Evolutionary conservation across 129 eudicot genomes (phyloP).

Genomic region (Chrysanthemum lavandulifolium): DNA sequence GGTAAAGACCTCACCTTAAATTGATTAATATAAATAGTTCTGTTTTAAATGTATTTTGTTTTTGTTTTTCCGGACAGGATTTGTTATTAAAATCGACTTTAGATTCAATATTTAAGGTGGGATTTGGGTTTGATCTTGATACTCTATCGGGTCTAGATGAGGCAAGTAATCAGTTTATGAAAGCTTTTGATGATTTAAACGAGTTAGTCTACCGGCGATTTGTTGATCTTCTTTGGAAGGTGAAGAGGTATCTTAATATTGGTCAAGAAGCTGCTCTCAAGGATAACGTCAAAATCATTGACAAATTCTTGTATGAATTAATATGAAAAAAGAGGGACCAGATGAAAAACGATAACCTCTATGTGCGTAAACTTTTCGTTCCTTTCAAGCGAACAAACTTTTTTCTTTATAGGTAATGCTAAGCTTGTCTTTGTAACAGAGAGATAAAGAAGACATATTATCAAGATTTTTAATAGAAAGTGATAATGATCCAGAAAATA

Average conservation of each 20-base stretch:
- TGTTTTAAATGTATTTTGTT: background rate
- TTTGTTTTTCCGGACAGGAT: slow-evolving; percentile 1
- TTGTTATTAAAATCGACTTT: background rate
- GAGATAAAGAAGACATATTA: background rate
- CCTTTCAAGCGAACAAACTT: background rate
- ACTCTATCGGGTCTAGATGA: slow-evolving; percentile 4
- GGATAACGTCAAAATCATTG: slow-evolving; percentile 38
- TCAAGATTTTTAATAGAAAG: slow-evolving; percentile 5
- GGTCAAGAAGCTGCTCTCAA: slow-evolving; percentile 14
- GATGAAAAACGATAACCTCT: slow-evolving; percentile 32
- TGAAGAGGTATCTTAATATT: slow-evolving; percentile 4
- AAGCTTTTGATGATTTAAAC: slow-evolving; percentile 4
- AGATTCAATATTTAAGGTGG: slow-evolving; percentile 1
- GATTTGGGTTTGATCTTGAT: slow-evolving; percentile 14
- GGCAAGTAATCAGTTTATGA: background rate
- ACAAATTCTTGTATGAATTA: slow-evolving; percentile 38
- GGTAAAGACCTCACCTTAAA: slow-evolving; percentile 20
- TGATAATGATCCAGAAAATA: background rate
- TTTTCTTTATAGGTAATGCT: background rate
- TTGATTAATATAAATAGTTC: background rate
- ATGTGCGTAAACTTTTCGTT: slow-evolving; percentile 22
- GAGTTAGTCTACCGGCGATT: slow-evolving; percentile 6
- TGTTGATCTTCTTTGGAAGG: slow-evolving; percentile 8
- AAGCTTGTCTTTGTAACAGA: background rate
- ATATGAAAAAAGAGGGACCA: slow-evolving; percentile 44